phyloP scores from a whole-genome alignment of 495 filamentous ascomycete species.

The Aspergillus sclerotiicarbonarius region DNA sequence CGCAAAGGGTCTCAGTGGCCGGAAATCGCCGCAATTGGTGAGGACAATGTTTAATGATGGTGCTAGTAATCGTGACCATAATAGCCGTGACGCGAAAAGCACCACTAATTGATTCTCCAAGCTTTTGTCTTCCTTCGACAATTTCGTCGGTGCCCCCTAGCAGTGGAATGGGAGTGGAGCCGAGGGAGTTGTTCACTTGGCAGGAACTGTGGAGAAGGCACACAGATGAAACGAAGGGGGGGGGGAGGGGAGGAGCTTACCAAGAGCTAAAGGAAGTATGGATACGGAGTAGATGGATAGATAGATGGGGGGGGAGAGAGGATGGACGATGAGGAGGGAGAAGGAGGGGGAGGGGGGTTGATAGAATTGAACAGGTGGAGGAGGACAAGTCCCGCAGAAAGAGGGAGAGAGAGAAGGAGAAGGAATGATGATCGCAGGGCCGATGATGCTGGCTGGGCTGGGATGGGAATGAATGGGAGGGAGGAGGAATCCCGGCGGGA shows the following conservation, averaged over 20 bases:
- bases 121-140: slow-evolving; percentile 1
- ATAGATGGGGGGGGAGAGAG: neutral
- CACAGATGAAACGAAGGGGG: slow-evolving; percentile 16
- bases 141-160: slow-evolving; percentile 12
- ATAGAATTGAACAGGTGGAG: slow-evolving; percentile 6
- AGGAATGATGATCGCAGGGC: neutral
- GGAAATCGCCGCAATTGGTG: neutral
- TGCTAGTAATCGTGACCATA: neutral
- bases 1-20: slow-evolving; percentile 2
- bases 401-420: slow-evolving; percentile 1
- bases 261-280: slow-evolving; percentile 9
- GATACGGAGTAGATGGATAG: slow-evolving; percentile 4
- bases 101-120: neutral
- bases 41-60: neutral
- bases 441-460: neutral
- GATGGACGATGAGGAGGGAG: slow-evolving; percentile 7
- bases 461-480: slow-evolving; percentile 1
- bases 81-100: neutral
- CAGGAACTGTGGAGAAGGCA: slow-evolving; percentile 28
- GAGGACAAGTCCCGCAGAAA: slow-evolving; percentile 6
- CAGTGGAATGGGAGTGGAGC: slow-evolving; percentile 25
- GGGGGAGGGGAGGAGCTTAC: slow-evolving; percentile 15
- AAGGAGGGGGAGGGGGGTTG: slow-evolving; percentile 1
- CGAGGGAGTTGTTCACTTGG: slow-evolving; percentile 20
- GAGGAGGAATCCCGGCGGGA: slow-evolving; percentile 15